Percentiles rank a stretch among this genome's conserved stretches.
Evolutionary conservation across 345 rosid species (phyloP).

Genomic region (Linum tenue): DNA sequence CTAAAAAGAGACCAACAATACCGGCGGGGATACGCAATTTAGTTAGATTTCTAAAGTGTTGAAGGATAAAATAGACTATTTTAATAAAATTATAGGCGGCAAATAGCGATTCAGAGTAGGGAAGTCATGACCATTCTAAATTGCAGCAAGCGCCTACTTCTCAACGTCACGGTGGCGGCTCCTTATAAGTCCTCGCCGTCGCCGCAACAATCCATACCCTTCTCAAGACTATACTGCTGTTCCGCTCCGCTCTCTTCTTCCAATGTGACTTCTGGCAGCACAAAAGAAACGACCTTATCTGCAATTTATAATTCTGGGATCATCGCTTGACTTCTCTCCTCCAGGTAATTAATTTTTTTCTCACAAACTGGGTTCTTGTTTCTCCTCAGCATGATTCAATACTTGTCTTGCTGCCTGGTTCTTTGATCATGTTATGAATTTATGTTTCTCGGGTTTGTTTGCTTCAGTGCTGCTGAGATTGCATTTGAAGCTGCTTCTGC

Average conservation of each 20-base stretch:
- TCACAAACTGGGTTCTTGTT: neutral
- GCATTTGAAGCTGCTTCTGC: slow-evolving; percentile 48
- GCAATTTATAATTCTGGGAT: slow-evolving; percentile 34
- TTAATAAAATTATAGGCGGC: too few species aligned
- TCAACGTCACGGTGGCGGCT: neutral
- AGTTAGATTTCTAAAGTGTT: too few species aligned
- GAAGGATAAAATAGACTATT: too few species aligned
- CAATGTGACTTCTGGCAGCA: neutral
- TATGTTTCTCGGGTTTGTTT: too few species aligned
- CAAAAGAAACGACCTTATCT: slow-evolving; percentile 18
- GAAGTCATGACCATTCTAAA: too few species aligned
- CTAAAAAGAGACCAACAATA: too few species aligned
- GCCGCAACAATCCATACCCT: neutral
- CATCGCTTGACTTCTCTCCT: slow-evolving; percentile 54
- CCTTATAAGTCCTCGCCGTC: too few species aligned
- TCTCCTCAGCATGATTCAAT: neutral
- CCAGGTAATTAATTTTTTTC: slow-evolving; percentile 9
- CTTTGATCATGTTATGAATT: neutral
- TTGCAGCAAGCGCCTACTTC: neutral
- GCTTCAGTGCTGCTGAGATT: slow-evolving; percentile 35
- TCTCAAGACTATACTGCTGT: slow-evolving; percentile 1
- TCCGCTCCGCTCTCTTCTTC: slow-evolving; percentile 11
- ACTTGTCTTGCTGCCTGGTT: neutral
- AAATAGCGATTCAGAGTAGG: too few species aligned
- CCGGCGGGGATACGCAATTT: too few species aligned